Evolutionary conservation across 2,329 filamentous ascomycete species (phyloP).

Genomic region (Nothopassalora personata): DNA sequence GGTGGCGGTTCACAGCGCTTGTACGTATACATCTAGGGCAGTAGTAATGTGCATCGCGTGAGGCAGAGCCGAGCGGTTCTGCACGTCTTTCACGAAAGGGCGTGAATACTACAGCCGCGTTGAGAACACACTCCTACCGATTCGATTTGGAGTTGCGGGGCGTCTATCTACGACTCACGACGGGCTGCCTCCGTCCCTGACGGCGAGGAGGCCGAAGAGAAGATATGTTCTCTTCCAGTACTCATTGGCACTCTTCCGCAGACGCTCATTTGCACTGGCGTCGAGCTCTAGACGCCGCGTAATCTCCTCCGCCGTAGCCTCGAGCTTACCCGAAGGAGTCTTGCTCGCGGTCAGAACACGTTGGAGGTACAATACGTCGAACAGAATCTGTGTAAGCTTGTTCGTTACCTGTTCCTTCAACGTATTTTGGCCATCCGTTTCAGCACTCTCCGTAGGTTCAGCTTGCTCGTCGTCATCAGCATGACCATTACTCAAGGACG

Average conservation of each 20-base stretch:
- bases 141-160: background rate
- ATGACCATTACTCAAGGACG: constrained; percentile 16
- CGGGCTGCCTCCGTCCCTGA: background rate
- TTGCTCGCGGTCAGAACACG: constrained; percentile 13
- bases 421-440: constrained; percentile 10
- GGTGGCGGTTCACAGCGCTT: background rate
- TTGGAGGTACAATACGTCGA: constrained; percentile 42
- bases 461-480: constrained; percentile 13
- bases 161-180: background rate
- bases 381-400: constrained; percentile 36
- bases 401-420: constrained; percentile 1
- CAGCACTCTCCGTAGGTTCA: constrained; percentile 2
- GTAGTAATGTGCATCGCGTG: background rate
- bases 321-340: constrained; percentile 6
- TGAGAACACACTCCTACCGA: background rate
- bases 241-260: constrained; percentile 61
- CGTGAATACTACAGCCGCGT: background rate
- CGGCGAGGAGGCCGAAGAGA: constrained; percentile 69
- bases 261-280: constrained; percentile 45
- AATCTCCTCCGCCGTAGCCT: constrained; percentile 34
- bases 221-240: constrained; percentile 81
- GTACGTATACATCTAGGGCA: background rate
- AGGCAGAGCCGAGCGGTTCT: background rate
- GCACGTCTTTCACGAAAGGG: background rate
- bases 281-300: constrained; percentile 46